Percentiles rank a stretch among this genome's conserved stretches.
These are phyloP conservation scores for Boletales sp. DNA, from an alignment of 768 basidiomycete genomes.

Conservation along the genomic window DNA sequence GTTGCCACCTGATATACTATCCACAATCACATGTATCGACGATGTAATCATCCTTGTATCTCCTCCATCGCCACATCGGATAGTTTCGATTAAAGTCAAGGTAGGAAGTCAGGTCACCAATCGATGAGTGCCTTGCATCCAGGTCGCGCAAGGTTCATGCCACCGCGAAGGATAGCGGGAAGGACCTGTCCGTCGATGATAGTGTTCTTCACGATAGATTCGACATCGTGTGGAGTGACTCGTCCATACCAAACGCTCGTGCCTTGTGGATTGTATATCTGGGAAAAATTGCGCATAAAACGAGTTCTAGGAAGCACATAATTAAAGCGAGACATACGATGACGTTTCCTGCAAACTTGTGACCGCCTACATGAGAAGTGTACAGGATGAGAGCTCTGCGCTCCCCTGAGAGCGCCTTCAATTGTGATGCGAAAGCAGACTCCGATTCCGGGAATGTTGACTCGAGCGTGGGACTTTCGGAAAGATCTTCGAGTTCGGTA, in stretches of 20 bases:
- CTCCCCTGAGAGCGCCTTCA: constrained; percentile 45
- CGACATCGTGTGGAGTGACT: constrained; percentile 86
- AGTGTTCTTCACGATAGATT: constrained; percentile 82
- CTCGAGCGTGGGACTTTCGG: constrained; percentile 30
- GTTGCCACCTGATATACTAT: constrained; percentile 19
- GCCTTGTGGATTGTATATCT: constrained; percentile 88
- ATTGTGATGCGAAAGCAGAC: constrained; percentile 43
- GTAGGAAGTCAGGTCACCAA: constrained; percentile 46
- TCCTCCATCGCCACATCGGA: neutral
- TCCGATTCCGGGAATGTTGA: constrained; percentile 42
- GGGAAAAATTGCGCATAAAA: neutral
- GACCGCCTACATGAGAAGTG: constrained; percentile 90
- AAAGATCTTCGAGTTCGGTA: constrained; percentile 64
- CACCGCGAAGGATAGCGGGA: constrained; percentile 81
- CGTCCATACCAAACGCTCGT: constrained; percentile 92
- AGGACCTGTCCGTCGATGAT: constrained; percentile 82
- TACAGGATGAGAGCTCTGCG: constrained; percentile 80
- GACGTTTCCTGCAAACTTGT: constrained; percentile 89
- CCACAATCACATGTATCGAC: constrained; percentile 24
- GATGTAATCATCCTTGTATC: constrained; percentile 20
- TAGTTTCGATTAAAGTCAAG: neutral
- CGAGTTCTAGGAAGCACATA: neutral
- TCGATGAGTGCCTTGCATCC: constrained; percentile 65
- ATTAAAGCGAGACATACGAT: constrained; percentile 55
- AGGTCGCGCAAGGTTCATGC: constrained; percentile 73